Conservation (phyloP, 371 early-diverging fungal genomes). For the Syncephalastrum contaminatum region DNA sequence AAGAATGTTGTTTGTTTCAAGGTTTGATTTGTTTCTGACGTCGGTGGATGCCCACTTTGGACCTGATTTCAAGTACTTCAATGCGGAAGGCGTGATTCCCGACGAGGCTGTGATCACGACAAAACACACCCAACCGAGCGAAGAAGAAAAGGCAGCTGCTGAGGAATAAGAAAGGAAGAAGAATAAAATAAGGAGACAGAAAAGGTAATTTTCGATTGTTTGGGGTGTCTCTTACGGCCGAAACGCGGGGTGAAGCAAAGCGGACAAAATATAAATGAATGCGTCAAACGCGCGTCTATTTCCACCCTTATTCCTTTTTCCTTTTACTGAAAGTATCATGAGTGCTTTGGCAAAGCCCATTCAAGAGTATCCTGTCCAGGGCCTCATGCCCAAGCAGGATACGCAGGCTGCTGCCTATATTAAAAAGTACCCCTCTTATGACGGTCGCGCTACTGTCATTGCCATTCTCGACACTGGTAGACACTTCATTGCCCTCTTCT, state of each 20-base stretch:
- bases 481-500: neutral
- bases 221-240: no score
- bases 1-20: conserved; percentile 12
- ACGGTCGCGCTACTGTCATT: conserved; percentile 87
- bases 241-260: no score
- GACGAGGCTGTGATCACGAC: conserved; percentile 23
- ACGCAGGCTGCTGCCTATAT: conserved; percentile 85
- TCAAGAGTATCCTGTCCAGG: conserved; percentile 66
- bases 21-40: conserved; percentile 75
- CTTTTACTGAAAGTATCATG: conserved; percentile 4
- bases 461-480: conserved; percentile 89
- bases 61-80: conserved; percentile 42
- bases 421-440: conserved; percentile 80
- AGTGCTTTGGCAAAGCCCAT: conserved; percentile 36
- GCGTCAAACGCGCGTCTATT: no score
- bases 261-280: no score
- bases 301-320: conserved; percentile 3
- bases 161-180: no score
- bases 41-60: conserved; percentile 58
- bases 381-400: conserved; percentile 77
- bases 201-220: no score
- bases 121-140: conserved; percentile 5
- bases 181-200: no score
- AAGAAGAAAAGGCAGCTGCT: no score
- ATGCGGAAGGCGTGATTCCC: conserved; percentile 37